Evolutionary conservation across 768 basidiomycete species (phyloP).

Genomic region (Boletus subcaerulescens): DNA sequence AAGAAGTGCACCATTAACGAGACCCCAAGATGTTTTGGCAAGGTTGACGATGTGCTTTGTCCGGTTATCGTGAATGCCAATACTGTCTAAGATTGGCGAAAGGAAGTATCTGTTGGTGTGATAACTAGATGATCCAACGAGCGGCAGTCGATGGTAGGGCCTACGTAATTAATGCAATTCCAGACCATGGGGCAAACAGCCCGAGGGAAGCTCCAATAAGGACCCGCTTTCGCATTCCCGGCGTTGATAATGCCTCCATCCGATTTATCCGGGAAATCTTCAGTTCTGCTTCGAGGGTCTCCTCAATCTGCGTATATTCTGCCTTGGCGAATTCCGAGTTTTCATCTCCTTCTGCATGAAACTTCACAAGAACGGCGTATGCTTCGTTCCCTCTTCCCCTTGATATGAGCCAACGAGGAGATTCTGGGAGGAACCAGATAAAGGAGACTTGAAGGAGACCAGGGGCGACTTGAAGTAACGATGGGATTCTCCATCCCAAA

Average conservation of each 20-base stretch:
- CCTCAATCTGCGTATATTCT: slow-evolving; percentile 54
- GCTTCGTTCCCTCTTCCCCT: slow-evolving; percentile 53
- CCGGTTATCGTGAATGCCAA: slow-evolving; percentile 20
- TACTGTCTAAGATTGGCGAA: slow-evolving; percentile 12
- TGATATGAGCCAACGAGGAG: slow-evolving; percentile 62
- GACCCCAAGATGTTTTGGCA: slow-evolving; percentile 9
- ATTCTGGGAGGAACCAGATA: slow-evolving; percentile 60
- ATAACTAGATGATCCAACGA: background rate
- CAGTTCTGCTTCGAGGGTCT: slow-evolving; percentile 41
- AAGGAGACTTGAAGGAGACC: slow-evolving; percentile 52
- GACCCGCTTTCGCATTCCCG: slow-evolving; percentile 17
- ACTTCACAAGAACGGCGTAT: slow-evolving; percentile 46
- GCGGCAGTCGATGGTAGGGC: too few species aligned
- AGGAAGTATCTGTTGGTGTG: slow-evolving; percentile 5
- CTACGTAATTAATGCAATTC: slow-evolving; percentile 9
- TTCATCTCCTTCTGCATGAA: slow-evolving; percentile 58
- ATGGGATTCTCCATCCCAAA: slow-evolving; percentile 70
- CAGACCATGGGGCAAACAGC: slow-evolving; percentile 14
- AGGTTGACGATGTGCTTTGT: slow-evolving; percentile 18
- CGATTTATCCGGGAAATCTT: background rate
- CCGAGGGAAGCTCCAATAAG: slow-evolving; percentile 11
- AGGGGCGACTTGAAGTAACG: slow-evolving; percentile 56
- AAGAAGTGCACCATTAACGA: slow-evolving; percentile 1
- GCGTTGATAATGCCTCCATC: background rate
- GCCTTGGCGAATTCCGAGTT: slow-evolving; percentile 55